Percentiles rank a stretch among this genome's conserved stretches.
phyloP scores from a whole-genome alignment of 805 yeast species.

The Hanseniaspora meyeri region DNA sequence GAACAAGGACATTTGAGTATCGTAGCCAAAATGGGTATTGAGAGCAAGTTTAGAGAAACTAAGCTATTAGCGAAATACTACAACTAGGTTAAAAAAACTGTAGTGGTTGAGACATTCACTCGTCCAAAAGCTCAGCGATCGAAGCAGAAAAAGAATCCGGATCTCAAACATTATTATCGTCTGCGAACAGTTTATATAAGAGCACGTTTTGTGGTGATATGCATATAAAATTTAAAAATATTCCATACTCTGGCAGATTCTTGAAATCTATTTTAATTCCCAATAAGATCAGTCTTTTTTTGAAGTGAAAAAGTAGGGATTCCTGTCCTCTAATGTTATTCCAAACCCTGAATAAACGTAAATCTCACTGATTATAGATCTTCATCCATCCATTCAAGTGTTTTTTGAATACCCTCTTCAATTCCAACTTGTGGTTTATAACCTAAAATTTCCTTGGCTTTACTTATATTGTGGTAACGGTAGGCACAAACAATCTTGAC shows the following conservation, averaged over 20 bases:
- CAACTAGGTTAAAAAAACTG: too few species aligned
- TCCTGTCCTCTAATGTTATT: too few species aligned
- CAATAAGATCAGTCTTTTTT: too few species aligned
- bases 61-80: too few species aligned
- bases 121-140: not conserved
- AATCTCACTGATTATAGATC: constrained; percentile 17
- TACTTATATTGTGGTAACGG: constrained; percentile 82
- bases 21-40: constrained; percentile 27
- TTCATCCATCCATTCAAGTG: constrained; percentile 85
- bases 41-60: not conserved
- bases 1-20: constrained; percentile 3
- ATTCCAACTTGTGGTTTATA: constrained; percentile 69
- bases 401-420: constrained; percentile 66
- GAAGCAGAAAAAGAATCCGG: not conserved
- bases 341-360: too few species aligned
- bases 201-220: too few species aligned
- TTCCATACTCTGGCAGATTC: too few species aligned
- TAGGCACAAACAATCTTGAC: constrained; percentile 85
- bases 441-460: constrained; percentile 67
- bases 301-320: too few species aligned
- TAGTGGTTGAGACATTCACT: not conserved
- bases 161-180: not conserved
- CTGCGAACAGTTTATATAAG: not conserved
- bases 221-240: too few species aligned
- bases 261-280: too few species aligned